Percentiles rank a stretch among this genome's conserved stretches.
phyloP scores from a whole-genome alignment of 768 basidiomycete species.

The Trametes villosa region DNA sequence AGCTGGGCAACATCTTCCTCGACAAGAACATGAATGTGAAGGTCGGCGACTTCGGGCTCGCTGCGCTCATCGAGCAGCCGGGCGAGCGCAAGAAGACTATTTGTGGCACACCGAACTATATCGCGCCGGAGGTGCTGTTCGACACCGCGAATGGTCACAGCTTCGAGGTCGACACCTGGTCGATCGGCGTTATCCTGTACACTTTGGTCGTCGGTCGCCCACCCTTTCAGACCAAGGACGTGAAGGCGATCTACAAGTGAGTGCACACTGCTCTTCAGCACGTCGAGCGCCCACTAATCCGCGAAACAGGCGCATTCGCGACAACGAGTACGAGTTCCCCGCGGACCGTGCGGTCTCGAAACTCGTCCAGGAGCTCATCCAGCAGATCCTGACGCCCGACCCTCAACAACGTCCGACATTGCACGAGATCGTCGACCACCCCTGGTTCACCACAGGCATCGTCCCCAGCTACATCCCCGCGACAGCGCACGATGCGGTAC shows the following conservation, averaged over 20 bases:
- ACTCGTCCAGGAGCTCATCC: constrained; percentile 78
- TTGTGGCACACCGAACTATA: constrained; percentile 98
- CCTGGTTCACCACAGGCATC: constrained; percentile 81
- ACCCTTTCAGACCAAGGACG: constrained; percentile 98
- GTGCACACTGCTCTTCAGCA: constrained; percentile 25
- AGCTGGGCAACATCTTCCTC: constrained; percentile 93
- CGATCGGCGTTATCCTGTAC: constrained; percentile 95
- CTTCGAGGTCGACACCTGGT: constrained; percentile 99
- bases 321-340: constrained; percentile 94
- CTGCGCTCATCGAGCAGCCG: constrained; percentile 93
- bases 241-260: constrained; percentile 94
- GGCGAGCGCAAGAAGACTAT: constrained; percentile 99
- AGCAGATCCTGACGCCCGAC: constrained; percentile 82
- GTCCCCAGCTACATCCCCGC: constrained; percentile 82
- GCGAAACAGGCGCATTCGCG: constrained; percentile 77
- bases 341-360: constrained; percentile 69
- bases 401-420: constrained; percentile 83
- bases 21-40: constrained; percentile 93
- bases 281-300: background rate
- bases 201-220: constrained; percentile 94
- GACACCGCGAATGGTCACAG: constrained; percentile 96
- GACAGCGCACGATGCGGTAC: constrained; percentile 74
- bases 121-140: constrained; percentile 96
- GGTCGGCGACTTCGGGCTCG: constrained; percentile 96
- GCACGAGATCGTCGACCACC: constrained; percentile 81